Evolutionary conservation across 768 basidiomycete genomes (phyloP), one percentile per base, ranked within the genome.

Genomic region (Leccinum barrowsii): DNA sequence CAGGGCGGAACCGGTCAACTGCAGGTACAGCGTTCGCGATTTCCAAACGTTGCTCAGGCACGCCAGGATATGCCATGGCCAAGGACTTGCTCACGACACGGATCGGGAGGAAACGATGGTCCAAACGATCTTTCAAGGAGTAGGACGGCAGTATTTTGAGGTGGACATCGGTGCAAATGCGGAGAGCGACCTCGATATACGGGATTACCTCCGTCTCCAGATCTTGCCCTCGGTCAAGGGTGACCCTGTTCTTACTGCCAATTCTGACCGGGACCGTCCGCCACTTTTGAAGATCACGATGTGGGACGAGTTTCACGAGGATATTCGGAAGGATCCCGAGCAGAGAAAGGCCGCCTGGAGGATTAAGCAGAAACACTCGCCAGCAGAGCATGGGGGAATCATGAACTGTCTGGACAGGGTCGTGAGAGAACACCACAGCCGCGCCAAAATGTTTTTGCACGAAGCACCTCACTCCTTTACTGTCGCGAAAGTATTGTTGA

Each of bases 11-110:
- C 52, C 47, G 3, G n/a, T 54, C 3, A 42, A 40, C n/a, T 58
- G 57, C 52, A 30, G 21, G n/a, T 58, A 58, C 21, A 58, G 57
- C 4, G 35, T 58, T 30, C 7, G 37, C 1, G 13, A 58, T 7
- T 58, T 52, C 2, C 57, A 42, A 12, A 58, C 48, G 0, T 1
- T 58, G 7, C 37, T 58, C 8, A 50, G 0, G 48, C 48, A 58
- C 12, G 47, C 34, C 24, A 54, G 34, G 3, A 0, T 53, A 4
- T 3, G 7, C 4, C 56, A 53, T 5, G 10, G 10, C 0, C 50
- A 53, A 53, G 57, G 51, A 17, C 24, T 57, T 2, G 44, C 13
- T 5, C 30, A 7, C 24, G 7, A 53, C 57, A 53, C 32, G 2
- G 44, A 15, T 2, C 24, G 15, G 6, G 44, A 11, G 12, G 44